These are phyloP conservation scores for Puccinia hordei DNA, from an alignment of 1,284 basidiomycete species.

Conservation along the genomic window DNA sequence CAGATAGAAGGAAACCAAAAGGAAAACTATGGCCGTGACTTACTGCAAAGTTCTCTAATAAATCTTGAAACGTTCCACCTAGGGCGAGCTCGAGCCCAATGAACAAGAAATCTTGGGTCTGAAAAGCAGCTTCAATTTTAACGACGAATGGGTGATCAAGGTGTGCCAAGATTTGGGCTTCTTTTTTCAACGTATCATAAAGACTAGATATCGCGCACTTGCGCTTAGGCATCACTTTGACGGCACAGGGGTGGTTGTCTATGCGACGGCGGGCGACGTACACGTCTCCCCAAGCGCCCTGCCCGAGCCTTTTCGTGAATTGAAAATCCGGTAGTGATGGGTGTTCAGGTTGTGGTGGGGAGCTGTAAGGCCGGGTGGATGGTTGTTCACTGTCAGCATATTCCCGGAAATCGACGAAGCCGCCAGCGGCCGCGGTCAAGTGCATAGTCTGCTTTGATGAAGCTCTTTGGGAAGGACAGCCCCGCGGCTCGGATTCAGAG, in stretches of 20 bases:
- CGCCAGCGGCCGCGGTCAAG: neutral
- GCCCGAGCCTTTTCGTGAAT: neutral
- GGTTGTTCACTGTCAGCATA: neutral
- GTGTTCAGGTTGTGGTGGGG: neutral
- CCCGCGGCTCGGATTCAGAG: neutral
- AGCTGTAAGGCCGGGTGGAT: neutral
- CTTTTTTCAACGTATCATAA: conserved; percentile 11
- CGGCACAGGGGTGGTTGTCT: conserved; percentile 11
- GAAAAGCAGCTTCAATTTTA: conserved; percentile 30
- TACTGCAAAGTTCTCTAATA: conserved; percentile 1
- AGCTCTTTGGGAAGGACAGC: neutral
- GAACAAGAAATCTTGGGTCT: conserved; percentile 9
- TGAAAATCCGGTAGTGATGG: neutral
- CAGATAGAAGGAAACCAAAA: neutral
- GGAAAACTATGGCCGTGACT: neutral
- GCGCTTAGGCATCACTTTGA: conserved; percentile 15
- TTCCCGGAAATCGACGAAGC: neutral
- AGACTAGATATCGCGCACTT: neutral
- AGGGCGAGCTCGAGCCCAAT: conserved; percentile 3
- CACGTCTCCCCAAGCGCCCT: conserved; percentile 17
- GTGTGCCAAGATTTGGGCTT: conserved; percentile 3
- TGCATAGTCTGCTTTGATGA: neutral
- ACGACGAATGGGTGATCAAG: conserved; percentile 24
- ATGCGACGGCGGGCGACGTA: neutral
- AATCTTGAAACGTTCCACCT: neutral